These are phyloP conservation scores for Phyllosticta citribraziliensis DNA, from an alignment of 2,329 filamentous ascomycete species.

Conservation along the genomic window DNA sequence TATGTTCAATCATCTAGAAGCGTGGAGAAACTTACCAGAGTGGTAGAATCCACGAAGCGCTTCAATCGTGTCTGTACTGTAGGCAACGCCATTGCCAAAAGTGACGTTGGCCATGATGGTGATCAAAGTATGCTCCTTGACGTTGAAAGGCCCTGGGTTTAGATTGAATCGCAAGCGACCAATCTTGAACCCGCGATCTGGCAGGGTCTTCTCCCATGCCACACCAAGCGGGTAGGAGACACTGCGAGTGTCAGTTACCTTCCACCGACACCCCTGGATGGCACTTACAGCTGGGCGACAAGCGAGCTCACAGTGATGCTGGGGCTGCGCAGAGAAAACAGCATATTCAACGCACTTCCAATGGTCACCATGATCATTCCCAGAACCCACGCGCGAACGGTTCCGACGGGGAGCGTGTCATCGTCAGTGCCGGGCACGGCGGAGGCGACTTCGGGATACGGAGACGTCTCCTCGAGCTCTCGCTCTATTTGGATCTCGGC, in stretches of 20 bases:
- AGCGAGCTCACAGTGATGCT: slow-evolving; percentile 16
- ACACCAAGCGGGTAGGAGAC: slow-evolving; percentile 15
- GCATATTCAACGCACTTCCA: slow-evolving; percentile 18
- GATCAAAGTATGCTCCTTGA: slow-evolving; percentile 53
- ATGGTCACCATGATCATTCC: slow-evolving; percentile 20
- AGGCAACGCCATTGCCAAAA: slow-evolving; percentile 51
- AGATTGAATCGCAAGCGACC: slow-evolving; percentile 19
- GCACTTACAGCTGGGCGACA: slow-evolving; percentile 26
- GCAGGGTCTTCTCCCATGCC: slow-evolving; percentile 44
- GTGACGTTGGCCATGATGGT: slow-evolving; percentile 51
- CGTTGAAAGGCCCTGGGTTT: slow-evolving; percentile 50
- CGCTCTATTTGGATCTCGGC: slow-evolving; percentile 14
- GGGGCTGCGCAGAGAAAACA: slow-evolving; percentile 22
- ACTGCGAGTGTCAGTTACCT: neutral
- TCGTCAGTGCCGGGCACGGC: slow-evolving; percentile 11
- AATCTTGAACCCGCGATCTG: slow-evolving; percentile 22
- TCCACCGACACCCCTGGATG: neutral
- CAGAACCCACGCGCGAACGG: slow-evolving; percentile 18
- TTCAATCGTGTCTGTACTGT: slow-evolving; percentile 28
- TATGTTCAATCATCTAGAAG: neutral
- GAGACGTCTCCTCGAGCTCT: slow-evolving; percentile 13
- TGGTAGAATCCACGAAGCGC: slow-evolving; percentile 6
- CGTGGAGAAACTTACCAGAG: neutral
- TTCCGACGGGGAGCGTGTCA: slow-evolving; percentile 9
- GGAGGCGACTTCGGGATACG: slow-evolving; percentile 13